Conservation (phyloP, 441 rosid species). For the Adansonia gregorii region DNA sequence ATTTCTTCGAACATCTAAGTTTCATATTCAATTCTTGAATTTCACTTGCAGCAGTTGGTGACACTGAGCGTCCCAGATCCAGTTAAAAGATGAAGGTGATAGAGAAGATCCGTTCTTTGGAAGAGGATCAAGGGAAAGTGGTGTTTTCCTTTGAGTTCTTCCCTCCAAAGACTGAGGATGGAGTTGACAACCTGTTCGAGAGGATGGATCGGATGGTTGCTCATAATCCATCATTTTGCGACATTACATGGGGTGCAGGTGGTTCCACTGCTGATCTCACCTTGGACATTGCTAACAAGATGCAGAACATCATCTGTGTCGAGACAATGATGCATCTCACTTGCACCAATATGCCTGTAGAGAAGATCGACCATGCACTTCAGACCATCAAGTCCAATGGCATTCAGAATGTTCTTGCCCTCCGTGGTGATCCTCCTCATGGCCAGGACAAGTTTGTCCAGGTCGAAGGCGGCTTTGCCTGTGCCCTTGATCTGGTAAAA, state of each 20-base stretch:
- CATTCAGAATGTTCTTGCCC: too few relatives aligned
- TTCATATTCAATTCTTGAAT: not conserved
- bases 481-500: slow-evolving; percentile 86
- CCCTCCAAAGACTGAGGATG: slow-evolving; percentile 96
- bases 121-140: slow-evolving; percentile 40
- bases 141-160: slow-evolving; percentile 95
- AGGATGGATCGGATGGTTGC: slow-evolving; percentile 92
- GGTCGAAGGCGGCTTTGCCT: slow-evolving; percentile 64
- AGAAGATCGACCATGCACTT: slow-evolving; percentile 92
- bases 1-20: not conserved
- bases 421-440: too few relatives aligned
- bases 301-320: slow-evolving; percentile 94
- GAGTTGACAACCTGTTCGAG: slow-evolving; percentile 93
- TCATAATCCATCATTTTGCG: slow-evolving; percentile 88
- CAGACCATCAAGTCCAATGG: slow-evolving; percentile 37
- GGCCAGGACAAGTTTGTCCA: too few relatives aligned
- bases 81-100: slow-evolving; percentile 74
- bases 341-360: slow-evolving; percentile 95
- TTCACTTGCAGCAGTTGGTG: not conserved
- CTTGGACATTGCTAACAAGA: slow-evolving; percentile 84
- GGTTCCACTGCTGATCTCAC: slow-evolving; percentile 96
- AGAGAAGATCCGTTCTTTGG: slow-evolving; percentile 62
- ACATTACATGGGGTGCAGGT: slow-evolving; percentile 99
- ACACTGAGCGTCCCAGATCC: not conserved
- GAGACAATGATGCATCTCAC: slow-evolving; percentile 99